Base-by-base conservation (phyloP, 768 basidiomycete species). In the Serendipita vermifera region DNA sequence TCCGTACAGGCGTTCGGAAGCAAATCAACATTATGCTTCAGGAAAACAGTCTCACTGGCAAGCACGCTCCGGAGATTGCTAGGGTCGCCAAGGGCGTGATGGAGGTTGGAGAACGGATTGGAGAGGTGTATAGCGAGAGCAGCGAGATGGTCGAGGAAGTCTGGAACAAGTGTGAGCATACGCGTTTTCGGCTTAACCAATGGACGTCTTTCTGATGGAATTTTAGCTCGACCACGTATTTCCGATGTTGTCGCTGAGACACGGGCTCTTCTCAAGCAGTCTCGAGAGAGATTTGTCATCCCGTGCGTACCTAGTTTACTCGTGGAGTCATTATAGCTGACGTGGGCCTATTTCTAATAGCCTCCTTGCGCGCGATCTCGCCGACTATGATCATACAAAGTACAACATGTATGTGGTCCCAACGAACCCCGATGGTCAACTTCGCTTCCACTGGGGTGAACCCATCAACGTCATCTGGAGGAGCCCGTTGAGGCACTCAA, bases 101-200 rank as follows among this genome's bases (percentile, higher is more conserved):
- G 63, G 93, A 90, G 13, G 94, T 88, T 0, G 85, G 98, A 64
- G 92, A 94, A 60, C 94, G n/a, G n/a, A 51, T 51, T 22, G 46
- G 46, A 20, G 46, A 92, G 69, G 94, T 96, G 17, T 90, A 88
- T 60, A 90, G 92, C 61, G 91, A 94, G 67, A 91, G 93, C 5
- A 82, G 87, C 0, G 90, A 93, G 55, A 89, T 78, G 14, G 81
- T 98, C 14, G 94, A 97, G 67, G 94, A 96, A 54, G 92, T 98
- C 68, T 69, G 98, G 58, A 83, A 84, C 0, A 87, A 83, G 66
- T 93, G 92, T 96, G 65, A 63, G 86, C 70, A 15, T 3, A 6
- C 27, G 26, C 24, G 17, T 17, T 46, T 22, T 13, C 7, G 27
- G 32, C 33, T 57, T 65, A 56, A 64, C 55, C 58, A 6, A 24